Percentiles rank a stretch among this genome's conserved stretches.
Conservation (phyloP, 768 basidiomycete genomes). For the Gloeophyllum trabeum region DNA sequence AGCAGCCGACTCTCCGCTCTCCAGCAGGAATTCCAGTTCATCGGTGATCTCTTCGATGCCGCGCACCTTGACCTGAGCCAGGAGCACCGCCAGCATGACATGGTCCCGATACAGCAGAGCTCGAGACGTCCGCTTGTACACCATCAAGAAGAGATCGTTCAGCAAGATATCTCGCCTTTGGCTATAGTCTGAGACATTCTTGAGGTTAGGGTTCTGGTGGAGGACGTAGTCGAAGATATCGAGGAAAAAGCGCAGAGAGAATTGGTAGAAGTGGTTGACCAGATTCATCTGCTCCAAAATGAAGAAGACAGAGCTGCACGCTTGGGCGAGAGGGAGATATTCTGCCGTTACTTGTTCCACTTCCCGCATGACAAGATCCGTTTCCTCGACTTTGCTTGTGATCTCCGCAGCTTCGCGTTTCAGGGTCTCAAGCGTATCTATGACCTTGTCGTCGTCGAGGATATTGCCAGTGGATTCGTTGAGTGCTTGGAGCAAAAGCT, state of each 20-base stretch:
- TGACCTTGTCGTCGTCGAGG: slow-evolving; percentile 97
- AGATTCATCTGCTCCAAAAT: slow-evolving; percentile 89
- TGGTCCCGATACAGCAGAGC: slow-evolving; percentile 86
- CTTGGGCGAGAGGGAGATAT: slow-evolving; percentile 89
- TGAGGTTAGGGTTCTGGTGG: slow-evolving; percentile 85
- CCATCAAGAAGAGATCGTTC: slow-evolving; percentile 80
- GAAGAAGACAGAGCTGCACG: slow-evolving; percentile 95
- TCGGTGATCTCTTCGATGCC: slow-evolving; percentile 71
- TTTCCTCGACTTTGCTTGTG: slow-evolving; percentile 91
- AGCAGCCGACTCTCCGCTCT: slow-evolving; percentile 61
- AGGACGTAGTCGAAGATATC: slow-evolving; percentile 96
- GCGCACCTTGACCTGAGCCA: slow-evolving; percentile 82
- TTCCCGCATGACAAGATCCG: slow-evolving; percentile 90
- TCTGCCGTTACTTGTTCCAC: slow-evolving; percentile 93
- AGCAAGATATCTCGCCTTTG: slow-evolving; percentile 70
- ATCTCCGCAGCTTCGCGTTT: slow-evolving; percentile 96
- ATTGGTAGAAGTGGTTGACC: slow-evolving; percentile 97
- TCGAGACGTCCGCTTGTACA: slow-evolving; percentile 83
- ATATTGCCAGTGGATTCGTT: slow-evolving; percentile 97
- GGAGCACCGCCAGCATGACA: slow-evolving; percentile 79
- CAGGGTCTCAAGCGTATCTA: slow-evolving; percentile 88
- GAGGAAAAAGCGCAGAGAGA: slow-evolving; percentile 95
- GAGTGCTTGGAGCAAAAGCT: slow-evolving; percentile 83
- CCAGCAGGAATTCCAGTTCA: slow-evolving; percentile 87
- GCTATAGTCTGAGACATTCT: slow-evolving; percentile 61